These are phyloP conservation scores for Parastagonospora nodorum DNA, from an alignment of 2,329 filamentous ascomycete species.

Conservation along the genomic window DNA sequence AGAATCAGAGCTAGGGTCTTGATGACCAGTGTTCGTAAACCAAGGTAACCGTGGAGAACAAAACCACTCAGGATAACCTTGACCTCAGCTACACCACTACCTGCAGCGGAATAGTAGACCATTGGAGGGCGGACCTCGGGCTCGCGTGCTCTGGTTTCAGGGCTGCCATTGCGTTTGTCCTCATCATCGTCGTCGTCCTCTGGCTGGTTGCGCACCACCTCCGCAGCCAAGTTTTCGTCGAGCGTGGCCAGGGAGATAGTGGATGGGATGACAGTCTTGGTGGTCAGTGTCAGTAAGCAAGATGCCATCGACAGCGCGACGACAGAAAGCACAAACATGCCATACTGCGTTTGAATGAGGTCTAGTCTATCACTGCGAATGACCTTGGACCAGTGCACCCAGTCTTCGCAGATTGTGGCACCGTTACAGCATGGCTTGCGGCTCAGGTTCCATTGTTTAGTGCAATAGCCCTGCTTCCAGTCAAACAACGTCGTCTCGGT, in stretches of 20 bases:
- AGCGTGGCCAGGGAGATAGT: constrained; percentile 84
- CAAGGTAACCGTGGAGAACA: constrained; percentile 93
- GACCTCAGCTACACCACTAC: constrained; percentile 95
- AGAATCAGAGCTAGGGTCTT: constrained; percentile 84
- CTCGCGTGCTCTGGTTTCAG: constrained; percentile 47
- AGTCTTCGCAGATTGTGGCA: constrained; percentile 61
- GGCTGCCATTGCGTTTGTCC: constrained; percentile 49
- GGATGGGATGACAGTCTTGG: constrained; percentile 93
- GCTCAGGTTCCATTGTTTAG: constrained; percentile 69
- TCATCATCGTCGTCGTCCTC: constrained; percentile 55
- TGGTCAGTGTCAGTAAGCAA: constrained; percentile 81
- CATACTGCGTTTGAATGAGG: constrained; percentile 73
- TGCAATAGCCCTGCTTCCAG: constrained; percentile 88
- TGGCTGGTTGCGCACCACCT: constrained; percentile 36
- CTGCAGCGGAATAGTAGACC: constrained; percentile 94
- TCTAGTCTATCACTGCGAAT: constrained; percentile 57
- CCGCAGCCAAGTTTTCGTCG: constrained; percentile 87
- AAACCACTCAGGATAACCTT: constrained; percentile 98
- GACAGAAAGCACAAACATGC: constrained; percentile 74
- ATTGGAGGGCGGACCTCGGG: constrained; percentile 65
- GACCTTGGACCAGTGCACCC: constrained; percentile 67
- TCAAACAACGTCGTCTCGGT: constrained; percentile 87
- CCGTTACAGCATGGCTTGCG: constrained; percentile 69
- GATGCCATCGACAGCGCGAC: constrained; percentile 71
- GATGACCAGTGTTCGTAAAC: constrained; percentile 81